These are phyloP conservation scores for Monosporascus sp. DNA, from an alignment of 2,329 filamentous ascomycete genomes.

Conservation along the genomic window DNA sequence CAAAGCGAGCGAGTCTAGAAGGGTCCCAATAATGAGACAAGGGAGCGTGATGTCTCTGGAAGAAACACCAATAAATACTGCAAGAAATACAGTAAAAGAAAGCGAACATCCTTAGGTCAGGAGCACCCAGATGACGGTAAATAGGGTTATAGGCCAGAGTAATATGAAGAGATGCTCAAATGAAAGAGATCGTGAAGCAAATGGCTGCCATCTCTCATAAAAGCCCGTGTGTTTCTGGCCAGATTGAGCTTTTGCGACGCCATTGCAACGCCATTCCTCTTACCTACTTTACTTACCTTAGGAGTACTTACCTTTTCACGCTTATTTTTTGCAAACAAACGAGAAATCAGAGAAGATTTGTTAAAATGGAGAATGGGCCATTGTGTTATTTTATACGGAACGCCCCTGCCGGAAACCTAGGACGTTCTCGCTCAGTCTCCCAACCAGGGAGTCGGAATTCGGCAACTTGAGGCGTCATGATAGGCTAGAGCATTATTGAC, in stretches of 20 bases:
- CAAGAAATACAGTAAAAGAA: background rate
- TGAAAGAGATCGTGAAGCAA: background rate
- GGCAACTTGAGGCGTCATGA: background rate
- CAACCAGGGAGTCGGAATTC: background rate
- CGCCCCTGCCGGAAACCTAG: background rate
- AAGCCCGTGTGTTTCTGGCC: background rate
- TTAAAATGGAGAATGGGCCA: background rate
- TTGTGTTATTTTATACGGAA: background rate
- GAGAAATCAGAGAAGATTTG: background rate
- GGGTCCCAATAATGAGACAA: slow-evolving; percentile 16
- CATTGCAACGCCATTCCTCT: background rate
- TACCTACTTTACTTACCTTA: background rate
- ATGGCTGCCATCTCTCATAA: background rate
- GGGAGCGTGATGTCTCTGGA: background rate
- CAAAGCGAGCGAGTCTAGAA: slow-evolving; percentile 11
- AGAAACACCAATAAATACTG: background rate
- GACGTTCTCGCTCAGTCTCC: background rate
- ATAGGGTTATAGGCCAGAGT: background rate
- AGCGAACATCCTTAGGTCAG: background rate
- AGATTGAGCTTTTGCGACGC: background rate
- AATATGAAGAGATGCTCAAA: background rate
- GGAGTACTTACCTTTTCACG: background rate
- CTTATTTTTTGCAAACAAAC: background rate
- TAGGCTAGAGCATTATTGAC: background rate
- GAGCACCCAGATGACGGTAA: background rate